phyloP scores from a whole-genome alignment of 2,329 filamentous ascomycete species.

The Aspergillus sp. region DNA sequence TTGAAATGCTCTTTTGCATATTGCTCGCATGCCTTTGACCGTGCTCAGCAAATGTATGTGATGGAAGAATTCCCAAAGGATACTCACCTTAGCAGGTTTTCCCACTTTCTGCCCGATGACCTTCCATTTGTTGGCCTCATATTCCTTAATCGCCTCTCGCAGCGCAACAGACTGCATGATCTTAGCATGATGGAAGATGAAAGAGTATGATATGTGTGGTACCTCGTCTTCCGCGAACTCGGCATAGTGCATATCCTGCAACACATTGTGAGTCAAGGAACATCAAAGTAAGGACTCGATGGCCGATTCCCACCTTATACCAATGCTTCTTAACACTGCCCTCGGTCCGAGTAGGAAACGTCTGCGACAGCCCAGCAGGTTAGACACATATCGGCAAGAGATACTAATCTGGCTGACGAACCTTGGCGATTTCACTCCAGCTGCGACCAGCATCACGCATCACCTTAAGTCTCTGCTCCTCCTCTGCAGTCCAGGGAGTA shows the following conservation, averaged over 20 bases:
- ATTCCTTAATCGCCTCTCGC: slow-evolving; percentile 93
- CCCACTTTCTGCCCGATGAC: slow-evolving; percentile 93
- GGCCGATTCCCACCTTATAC: slow-evolving; percentile 70
- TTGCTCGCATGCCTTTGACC: slow-evolving; percentile 69
- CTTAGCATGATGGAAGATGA: slow-evolving; percentile 6
- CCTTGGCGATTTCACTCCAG: slow-evolving; percentile 98
- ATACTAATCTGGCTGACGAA: slow-evolving; percentile 35
- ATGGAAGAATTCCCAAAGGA: slow-evolving; percentile 1
- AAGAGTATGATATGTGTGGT: background rate
- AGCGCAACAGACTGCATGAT: slow-evolving; percentile 46
- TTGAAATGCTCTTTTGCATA: slow-evolving; percentile 93
- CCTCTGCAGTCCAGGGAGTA: slow-evolving; percentile 93
- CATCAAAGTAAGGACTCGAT: background rate
- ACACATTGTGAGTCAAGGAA: slow-evolving; percentile 17
- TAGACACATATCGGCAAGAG: background rate
- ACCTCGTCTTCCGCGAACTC: slow-evolving; percentile 93
- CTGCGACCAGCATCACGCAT: slow-evolving; percentile 91
- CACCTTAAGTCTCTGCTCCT: slow-evolving; percentile 85
- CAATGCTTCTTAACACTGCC: slow-evolving; percentile 99
- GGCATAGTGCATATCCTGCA: slow-evolving; percentile 96
- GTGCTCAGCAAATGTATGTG: slow-evolving; percentile 17
- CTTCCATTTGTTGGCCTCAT: slow-evolving; percentile 99
- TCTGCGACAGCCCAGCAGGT: slow-evolving; percentile 46
- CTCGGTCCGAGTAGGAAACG: slow-evolving; percentile 88
- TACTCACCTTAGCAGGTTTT: slow-evolving; percentile 83